A percentile compares a stretch with the other conserved stretches of the same genome.
These are phyloP conservation scores for Penicillium corylophilum DNA, from an alignment of 2,329 filamentous ascomycete species.

Conservation along the genomic window DNA sequence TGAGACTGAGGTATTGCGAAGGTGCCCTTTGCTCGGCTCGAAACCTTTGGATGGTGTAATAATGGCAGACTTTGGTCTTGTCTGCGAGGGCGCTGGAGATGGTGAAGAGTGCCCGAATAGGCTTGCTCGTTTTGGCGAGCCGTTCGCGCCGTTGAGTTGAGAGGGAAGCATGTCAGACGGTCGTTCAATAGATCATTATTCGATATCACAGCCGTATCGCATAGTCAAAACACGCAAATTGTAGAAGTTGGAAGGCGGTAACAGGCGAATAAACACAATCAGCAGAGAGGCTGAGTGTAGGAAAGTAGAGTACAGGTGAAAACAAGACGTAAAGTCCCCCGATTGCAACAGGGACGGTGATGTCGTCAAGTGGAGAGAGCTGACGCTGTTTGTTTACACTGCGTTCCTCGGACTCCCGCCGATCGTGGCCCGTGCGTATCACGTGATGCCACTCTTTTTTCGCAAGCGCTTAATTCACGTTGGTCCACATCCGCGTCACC, in stretches of 20 bases:
- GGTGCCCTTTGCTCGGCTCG: constrained; percentile 54
- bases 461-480: constrained; percentile 13
- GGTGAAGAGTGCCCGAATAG: constrained; percentile 70
- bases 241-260: not conserved
- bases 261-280: not conserved
- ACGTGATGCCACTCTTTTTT: constrained; percentile 29
- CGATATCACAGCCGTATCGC: constrained; percentile 14
- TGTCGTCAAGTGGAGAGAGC: constrained; percentile 15
- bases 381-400: constrained; percentile 42
- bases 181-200: constrained; percentile 32
- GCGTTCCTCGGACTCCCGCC: constrained; percentile 34
- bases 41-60: constrained; percentile 59
- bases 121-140: constrained; percentile 74
- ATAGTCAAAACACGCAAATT: constrained; percentile 12
- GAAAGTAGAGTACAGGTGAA: not conserved
- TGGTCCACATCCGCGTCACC: not conserved
- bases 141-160: constrained; percentile 62
- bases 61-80: constrained; percentile 72
- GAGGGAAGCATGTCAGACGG: constrained; percentile 51
- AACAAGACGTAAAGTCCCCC: not conserved
- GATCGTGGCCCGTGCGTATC: constrained; percentile 31
- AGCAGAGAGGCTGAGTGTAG: constrained; percentile 1
- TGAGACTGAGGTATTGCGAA: constrained; percentile 67
- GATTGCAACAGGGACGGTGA: constrained; percentile 6
- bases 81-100: constrained; percentile 56